Conservation (phyloP, 257 asterid genomes). For the Primulina huaijiensis region DNA sequence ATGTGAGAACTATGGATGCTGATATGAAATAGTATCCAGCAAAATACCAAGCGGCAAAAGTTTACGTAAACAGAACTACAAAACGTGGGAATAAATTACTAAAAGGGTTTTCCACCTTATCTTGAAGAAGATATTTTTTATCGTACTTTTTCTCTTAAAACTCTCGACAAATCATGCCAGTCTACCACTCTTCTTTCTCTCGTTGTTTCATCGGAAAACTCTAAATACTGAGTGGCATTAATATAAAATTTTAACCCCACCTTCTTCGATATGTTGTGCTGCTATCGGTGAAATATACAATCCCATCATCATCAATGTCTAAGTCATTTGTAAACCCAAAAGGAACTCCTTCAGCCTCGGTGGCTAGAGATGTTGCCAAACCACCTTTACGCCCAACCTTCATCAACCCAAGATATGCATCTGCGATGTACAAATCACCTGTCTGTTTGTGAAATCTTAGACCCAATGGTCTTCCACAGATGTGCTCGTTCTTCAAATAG, state of each 20-base stretch:
- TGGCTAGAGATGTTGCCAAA: conserved; percentile 61
- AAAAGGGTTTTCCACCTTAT: neutral
- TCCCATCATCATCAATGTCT: conserved; percentile 81
- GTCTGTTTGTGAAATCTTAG: conserved; percentile 70
- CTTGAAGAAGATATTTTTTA: neutral
- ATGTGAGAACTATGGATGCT: neutral
- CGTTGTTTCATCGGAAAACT: neutral
- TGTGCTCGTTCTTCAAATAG: conserved; percentile 82
- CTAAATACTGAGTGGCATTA: neutral
- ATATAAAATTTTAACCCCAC: conserved; percentile 29
- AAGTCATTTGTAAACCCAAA: conserved; percentile 74
- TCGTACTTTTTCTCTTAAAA: neutral
- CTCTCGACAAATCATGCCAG: neutral
- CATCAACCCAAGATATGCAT: conserved; percentile 93
- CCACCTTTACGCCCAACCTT: conserved; percentile 97
- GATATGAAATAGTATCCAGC: neutral
- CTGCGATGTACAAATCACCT: conserved; percentile 91
- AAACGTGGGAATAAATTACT: neutral
- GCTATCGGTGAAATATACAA: conserved; percentile 88
- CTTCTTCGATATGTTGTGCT: conserved; percentile 74
- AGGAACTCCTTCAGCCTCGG: conserved; percentile 84
- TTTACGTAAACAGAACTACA: neutral
- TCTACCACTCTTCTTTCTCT: neutral
- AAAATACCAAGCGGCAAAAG: neutral
- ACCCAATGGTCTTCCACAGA: conserved; percentile 96